Percentiles rank a stretch among this genome's conserved stretches.
These are phyloP conservation scores for Syzygium aqueum DNA, from an alignment of 345 rosid genomes.

Conservation along the genomic window DNA sequence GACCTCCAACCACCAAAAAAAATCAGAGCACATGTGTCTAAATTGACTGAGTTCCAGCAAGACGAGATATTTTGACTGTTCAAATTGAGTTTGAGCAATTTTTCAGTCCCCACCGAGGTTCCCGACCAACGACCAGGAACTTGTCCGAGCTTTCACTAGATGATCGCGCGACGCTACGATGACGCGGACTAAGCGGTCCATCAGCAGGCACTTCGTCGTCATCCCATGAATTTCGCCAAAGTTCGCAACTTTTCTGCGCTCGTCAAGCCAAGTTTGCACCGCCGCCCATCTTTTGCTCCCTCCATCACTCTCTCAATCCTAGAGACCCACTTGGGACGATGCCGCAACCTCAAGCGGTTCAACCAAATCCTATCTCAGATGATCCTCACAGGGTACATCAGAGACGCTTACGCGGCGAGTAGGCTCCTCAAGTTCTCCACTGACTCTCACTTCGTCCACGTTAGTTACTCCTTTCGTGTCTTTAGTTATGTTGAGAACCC, in stretches of 20 bases:
- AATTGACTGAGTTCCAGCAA: background rate
- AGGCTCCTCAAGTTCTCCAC: constrained; percentile 35
- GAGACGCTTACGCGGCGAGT: constrained; percentile 40
- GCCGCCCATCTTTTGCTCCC: constrained; percentile 5
- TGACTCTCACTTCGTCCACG: constrained; percentile 18
- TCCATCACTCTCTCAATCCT: constrained; percentile 28
- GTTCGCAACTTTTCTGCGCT: background rate
- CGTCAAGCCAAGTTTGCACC: background rate
- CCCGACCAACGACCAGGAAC: background rate
- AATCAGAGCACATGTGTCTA: background rate
- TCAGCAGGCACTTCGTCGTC: background rate
- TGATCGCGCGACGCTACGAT: background rate
- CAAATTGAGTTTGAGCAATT: background rate
- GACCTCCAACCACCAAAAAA: background rate
- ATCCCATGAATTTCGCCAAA: background rate
- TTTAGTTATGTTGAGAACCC: constrained; percentile 24
- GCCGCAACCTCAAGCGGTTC: constrained; percentile 30
- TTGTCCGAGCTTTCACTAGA: background rate
- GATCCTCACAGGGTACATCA: constrained; percentile 35
- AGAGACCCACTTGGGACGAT: constrained; percentile 21
- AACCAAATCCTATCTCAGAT: constrained; percentile 42
- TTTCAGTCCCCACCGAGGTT: background rate
- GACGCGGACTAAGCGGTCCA: background rate
- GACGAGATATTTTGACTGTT: background rate
- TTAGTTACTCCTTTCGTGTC: constrained; percentile 22